Evolutionary conservation across 1,139 yeast species (phyloP).

Genomic region (Blastobotrys serpentis): DNA sequence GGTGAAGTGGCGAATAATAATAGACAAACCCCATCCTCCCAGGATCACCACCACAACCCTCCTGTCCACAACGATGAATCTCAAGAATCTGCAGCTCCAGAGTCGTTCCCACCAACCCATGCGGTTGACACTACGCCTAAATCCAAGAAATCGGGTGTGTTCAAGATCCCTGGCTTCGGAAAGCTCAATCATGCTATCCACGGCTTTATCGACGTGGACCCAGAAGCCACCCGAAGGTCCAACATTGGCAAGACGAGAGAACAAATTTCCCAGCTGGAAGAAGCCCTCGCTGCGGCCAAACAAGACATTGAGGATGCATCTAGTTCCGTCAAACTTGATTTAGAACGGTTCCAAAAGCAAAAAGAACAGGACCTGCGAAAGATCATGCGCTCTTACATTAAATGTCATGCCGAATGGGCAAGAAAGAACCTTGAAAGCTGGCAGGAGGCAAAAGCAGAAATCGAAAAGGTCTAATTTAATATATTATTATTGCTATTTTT

Average conservation of each 20-base stretch:
- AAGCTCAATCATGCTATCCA: slow-evolving; percentile 63
- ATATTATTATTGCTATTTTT: neutral
- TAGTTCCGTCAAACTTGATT: slow-evolving; percentile 49
- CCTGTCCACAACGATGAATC: too few relatives aligned
- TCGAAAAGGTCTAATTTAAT: slow-evolving; percentile 25
- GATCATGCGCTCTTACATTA: slow-evolving; percentile 56
- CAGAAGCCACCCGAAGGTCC: slow-evolving; percentile 62
- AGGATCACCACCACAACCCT: too few relatives aligned
- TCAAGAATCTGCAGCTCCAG: slow-evolving; percentile 4
- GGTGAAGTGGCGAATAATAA: slow-evolving; percentile 12
- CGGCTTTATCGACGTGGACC: slow-evolving; percentile 69
- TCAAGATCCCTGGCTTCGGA: slow-evolving; percentile 48
- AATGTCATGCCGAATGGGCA: slow-evolving; percentile 67
- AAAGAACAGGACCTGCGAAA: slow-evolving; percentile 47
- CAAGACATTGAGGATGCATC: slow-evolving; percentile 56
- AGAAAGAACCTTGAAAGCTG: slow-evolving; percentile 67
- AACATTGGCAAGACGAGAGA: slow-evolving; percentile 51
- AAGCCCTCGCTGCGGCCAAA: slow-evolving; percentile 57
- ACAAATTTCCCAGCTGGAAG: slow-evolving; percentile 54
- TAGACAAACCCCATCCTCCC: neutral
- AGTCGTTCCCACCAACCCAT: slow-evolving; percentile 32
- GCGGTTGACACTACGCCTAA: slow-evolving; percentile 24
- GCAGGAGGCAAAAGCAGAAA: slow-evolving; percentile 57
- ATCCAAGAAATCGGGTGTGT: slow-evolving; percentile 36
- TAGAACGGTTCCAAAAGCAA: slow-evolving; percentile 48